Conservation (phyloP, 2,329 filamentous ascomycete genomes). For the Neoascochyta sp. region DNA sequence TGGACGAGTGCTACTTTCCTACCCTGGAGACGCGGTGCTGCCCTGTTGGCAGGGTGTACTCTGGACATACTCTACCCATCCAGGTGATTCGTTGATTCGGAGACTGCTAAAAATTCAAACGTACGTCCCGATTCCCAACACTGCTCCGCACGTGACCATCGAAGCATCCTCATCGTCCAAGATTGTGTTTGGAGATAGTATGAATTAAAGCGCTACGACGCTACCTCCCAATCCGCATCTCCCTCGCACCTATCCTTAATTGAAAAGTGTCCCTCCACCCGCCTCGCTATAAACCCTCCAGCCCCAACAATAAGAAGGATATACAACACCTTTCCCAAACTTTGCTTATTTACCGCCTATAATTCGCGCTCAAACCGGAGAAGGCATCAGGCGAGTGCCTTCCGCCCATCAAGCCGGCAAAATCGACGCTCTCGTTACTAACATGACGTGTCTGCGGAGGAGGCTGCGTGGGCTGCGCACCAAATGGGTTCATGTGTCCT, state of each 20-base stretch:
- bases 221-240: neutral
- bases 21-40: too few relatives aligned
- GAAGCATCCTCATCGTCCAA: too few relatives aligned
- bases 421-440: slow-evolving; percentile 68
- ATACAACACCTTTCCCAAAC: neutral
- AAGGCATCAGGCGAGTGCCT: slow-evolving; percentile 78
- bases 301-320: slow-evolving; percentile 1
- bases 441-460: slow-evolving; percentile 42
- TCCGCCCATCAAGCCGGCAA: slow-evolving; percentile 60
- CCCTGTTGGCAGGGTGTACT: too few relatives aligned
- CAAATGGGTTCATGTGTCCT: slow-evolving; percentile 58
- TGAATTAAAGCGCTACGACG: slow-evolving; percentile 3
- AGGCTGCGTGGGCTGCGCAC: slow-evolving; percentile 18
- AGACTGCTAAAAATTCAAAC: too few relatives aligned
- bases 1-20: too few relatives aligned
- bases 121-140: too few relatives aligned
- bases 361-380: slow-evolving; percentile 65
- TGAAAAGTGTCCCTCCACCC: neutral
- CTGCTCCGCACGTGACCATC: too few relatives aligned
- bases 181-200: too few relatives aligned
- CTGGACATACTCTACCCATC: too few relatives aligned
- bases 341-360: slow-evolving; percentile 22
- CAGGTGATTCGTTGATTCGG: too few relatives aligned
- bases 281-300: neutral
- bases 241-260: neutral